Percentiles rank a stretch among this genome's conserved stretches.
phyloP scores from a whole-genome alignment of 2,329 filamentous ascomycete genomes.

The Alternaria postmessia region DNA sequence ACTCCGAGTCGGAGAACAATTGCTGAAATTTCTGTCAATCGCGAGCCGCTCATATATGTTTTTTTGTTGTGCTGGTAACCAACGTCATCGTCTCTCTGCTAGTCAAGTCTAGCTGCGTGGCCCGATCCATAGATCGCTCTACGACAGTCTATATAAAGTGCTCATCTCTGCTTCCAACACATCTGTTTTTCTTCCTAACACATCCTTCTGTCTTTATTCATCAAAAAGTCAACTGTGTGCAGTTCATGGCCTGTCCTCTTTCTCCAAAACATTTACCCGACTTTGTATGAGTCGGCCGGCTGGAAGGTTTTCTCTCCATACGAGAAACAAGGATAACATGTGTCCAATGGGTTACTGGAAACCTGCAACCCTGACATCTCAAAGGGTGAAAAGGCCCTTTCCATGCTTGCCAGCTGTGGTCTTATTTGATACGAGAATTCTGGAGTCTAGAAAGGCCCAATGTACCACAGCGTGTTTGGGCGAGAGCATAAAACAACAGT shows the following conservation, averaged over 20 bases:
- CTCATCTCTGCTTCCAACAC: background rate
- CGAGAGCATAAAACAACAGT: too few species aligned
- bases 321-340: accelerated
- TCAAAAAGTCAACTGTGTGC: too few species aligned
- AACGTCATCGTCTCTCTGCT: background rate
- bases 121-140: background rate
- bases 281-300: too few species aligned
- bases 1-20: background rate
- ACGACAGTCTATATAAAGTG: background rate
- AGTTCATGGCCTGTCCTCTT: background rate
- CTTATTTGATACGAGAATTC: too few species aligned
- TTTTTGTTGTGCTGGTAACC: background rate
- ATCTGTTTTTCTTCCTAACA: background rate
- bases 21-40: background rate
- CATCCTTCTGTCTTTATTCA: background rate
- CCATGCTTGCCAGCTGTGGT: too few species aligned
- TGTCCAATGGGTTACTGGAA: too few species aligned
- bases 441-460: too few species aligned
- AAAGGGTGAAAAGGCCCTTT: too few species aligned
- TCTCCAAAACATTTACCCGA: too few species aligned
- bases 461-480: too few species aligned
- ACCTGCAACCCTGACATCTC: too few species aligned
- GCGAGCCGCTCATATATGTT: background rate
- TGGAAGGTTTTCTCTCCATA: too few species aligned
- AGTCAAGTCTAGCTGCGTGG: background rate